phyloP scores from a whole-genome alignment of 768 basidiomycete genomes.

The Boletus pseudopeckii region DNA sequence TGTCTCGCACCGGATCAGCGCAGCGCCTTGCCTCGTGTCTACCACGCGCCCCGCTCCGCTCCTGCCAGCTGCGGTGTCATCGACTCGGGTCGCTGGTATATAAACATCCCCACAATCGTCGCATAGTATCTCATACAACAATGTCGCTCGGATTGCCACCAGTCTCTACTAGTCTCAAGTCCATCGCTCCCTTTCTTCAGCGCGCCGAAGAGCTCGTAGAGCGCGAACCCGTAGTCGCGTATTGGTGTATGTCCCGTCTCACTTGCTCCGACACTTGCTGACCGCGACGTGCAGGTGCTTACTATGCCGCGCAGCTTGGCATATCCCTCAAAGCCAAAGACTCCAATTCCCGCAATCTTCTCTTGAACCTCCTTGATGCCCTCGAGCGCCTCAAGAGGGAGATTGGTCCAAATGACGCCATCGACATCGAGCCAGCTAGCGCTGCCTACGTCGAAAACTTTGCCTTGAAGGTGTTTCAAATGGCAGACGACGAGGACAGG shows the following conservation, averaged over 20 bases:
- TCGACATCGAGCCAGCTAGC: conserved; percentile 78
- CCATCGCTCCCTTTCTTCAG: conserved; percentile 77
- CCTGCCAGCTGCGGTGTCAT: conserved; percentile 2
- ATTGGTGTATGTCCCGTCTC: conserved; percentile 76
- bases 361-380: conserved; percentile 68
- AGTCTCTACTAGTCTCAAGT: conserved; percentile 56
- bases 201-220: conserved; percentile 82
- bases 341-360: conserved; percentile 56
- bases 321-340: conserved; percentile 73
- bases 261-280: background rate
- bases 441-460: conserved; percentile 95
- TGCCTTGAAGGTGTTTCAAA: conserved; percentile 81
- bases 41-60: conserved; percentile 1
- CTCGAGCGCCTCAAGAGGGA: conserved; percentile 81
- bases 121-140: background rate
- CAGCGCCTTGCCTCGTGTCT: conserved; percentile 8
- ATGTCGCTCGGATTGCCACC: conserved; percentile 56
- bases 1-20: background rate
- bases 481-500: conserved; percentile 91
- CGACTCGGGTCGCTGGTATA: background rate
- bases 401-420: conserved; percentile 71
- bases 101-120: background rate
- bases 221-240: conserved; percentile 84
- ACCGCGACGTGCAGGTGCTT: conserved; percentile 57
- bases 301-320: conserved; percentile 88